A percentile compares a stretch with the other conserved stretches of the same genome.
Conservation (phyloP, 306 rosid species). For the Adenanthera pavonina region DNA sequence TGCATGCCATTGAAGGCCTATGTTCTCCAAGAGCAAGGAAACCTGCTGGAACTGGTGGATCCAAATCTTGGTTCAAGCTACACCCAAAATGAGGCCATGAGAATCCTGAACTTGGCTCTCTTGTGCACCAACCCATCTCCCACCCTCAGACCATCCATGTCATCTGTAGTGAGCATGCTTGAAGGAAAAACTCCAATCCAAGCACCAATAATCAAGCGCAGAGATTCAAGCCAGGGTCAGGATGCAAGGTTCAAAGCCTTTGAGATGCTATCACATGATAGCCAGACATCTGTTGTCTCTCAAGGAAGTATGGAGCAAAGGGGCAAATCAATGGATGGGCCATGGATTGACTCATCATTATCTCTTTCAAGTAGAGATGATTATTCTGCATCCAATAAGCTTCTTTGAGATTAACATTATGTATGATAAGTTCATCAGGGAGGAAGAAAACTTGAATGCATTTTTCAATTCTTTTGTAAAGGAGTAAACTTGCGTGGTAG, state of each 20-base stretch:
- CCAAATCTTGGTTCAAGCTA: slow-evolving; percentile 64
- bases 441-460: neutral
- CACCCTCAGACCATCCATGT: slow-evolving; percentile 83
- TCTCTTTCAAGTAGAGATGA: slow-evolving; percentile 50
- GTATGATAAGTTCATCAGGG: neutral
- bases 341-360: slow-evolving; percentile 65
- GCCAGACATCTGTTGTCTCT: slow-evolving; percentile 53
- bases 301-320: slow-evolving; percentile 50
- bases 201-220: slow-evolving; percentile 55
- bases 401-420: slow-evolving; percentile 24
- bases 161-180: slow-evolving; percentile 84
- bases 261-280: slow-evolving; percentile 61
- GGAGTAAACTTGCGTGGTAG: neutral
- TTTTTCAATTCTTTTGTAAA: neutral
- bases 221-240: slow-evolving; percentile 38
- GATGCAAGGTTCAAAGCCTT: slow-evolving; percentile 71
- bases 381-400: slow-evolving; percentile 45
- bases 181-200: slow-evolving; percentile 70
- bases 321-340: slow-evolving; percentile 56
- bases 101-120: slow-evolving; percentile 71
- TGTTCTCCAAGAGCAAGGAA: slow-evolving; percentile 89
- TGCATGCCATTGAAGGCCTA: slow-evolving; percentile 61
- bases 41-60: slow-evolving; percentile 81
- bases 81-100: slow-evolving; percentile 62
- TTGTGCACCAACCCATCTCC: slow-evolving; percentile 89